These are phyloP conservation scores for Spatholobus suberectus DNA, from an alignment of 306 rosid species.

Conservation along the genomic window DNA sequence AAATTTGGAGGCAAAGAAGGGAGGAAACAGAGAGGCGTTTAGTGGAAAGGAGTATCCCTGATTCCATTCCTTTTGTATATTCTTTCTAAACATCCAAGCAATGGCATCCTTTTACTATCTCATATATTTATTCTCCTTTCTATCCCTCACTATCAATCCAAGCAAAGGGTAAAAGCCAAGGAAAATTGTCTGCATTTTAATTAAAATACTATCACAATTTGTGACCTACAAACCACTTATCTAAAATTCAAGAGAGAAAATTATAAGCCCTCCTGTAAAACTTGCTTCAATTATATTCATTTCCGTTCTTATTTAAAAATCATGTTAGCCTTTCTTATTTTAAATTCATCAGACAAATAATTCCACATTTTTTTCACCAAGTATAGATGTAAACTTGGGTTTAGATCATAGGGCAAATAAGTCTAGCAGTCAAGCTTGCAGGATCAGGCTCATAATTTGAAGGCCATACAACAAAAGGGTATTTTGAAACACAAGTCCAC, in stretches of 20 bases:
- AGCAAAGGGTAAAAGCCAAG: not conserved
- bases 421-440: conserved; percentile 18
- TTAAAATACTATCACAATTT: conserved; percentile 1
- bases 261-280: not conserved
- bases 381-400: conserved; percentile 1
- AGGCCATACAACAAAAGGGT: not conserved
- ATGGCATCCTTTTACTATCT: not conserved
- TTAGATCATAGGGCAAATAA: not conserved
- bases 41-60: not conserved
- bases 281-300: not conserved
- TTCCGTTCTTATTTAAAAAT: not conserved
- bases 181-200: not conserved
- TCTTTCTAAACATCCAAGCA: conserved; percentile 6
- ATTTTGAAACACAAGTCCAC: conserved; percentile 15
- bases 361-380: not conserved
- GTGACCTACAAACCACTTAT: not conserved
- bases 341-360: not conserved
- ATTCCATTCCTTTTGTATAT: not conserved
- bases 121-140: not conserved
- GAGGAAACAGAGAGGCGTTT: not conserved
- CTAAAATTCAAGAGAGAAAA: not conserved
- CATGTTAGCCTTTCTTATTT: not conserved
- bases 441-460: conserved; percentile 24
- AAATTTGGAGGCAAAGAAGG: conserved; percentile 1
- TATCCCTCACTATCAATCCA: not conserved